Evolutionary conservation across 2,329 filamentous ascomycete species (phyloP).

Genomic region (Arachnopeziza araneosa): DNA sequence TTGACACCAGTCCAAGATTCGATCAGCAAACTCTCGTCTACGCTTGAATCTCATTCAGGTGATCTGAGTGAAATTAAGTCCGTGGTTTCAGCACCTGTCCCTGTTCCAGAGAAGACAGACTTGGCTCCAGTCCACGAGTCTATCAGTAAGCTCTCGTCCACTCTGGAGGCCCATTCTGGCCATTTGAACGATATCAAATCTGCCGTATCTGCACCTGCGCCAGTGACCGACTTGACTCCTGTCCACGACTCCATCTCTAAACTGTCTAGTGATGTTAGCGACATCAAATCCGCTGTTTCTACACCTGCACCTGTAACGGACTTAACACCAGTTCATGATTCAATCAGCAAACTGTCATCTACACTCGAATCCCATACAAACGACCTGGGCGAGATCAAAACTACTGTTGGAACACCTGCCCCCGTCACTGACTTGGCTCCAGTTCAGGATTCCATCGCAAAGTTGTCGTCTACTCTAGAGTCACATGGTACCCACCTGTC

Average conservation of each 20-base stretch:
- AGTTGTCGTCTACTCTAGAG: neutral
- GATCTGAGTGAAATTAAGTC: conserved; percentile 7
- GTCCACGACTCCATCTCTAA: conserved; percentile 7
- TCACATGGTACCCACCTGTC: conserved; percentile 1
- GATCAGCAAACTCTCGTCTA: conserved; percentile 5
- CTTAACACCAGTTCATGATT: neutral
- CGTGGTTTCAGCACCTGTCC: conserved; percentile 1
- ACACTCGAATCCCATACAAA: conserved; percentile 3
- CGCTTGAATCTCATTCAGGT: conserved; percentile 1
- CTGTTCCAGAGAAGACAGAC: conserved; percentile 6
- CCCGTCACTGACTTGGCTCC: conserved; percentile 2
- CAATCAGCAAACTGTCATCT: conserved; percentile 8
- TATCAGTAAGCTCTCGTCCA: conserved; percentile 7
- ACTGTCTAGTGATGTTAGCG: conserved; percentile 9
- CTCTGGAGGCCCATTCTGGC: conserved; percentile 4
- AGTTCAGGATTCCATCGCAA: conserved; percentile 10
- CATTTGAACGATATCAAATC: conserved; percentile 9
- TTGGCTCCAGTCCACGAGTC: neutral
- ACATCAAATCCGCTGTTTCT: conserved; percentile 17
- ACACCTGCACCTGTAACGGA: neutral
- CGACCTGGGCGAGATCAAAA: conserved; percentile 15
- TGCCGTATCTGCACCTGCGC: conserved; percentile 5
- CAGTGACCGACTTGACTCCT: neutral
- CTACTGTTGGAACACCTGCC: conserved; percentile 5
- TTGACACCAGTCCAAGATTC: conserved; percentile 6